Conservation (phyloP, 176 grass and related monocot genomes). For the Poa annua region DNA sequence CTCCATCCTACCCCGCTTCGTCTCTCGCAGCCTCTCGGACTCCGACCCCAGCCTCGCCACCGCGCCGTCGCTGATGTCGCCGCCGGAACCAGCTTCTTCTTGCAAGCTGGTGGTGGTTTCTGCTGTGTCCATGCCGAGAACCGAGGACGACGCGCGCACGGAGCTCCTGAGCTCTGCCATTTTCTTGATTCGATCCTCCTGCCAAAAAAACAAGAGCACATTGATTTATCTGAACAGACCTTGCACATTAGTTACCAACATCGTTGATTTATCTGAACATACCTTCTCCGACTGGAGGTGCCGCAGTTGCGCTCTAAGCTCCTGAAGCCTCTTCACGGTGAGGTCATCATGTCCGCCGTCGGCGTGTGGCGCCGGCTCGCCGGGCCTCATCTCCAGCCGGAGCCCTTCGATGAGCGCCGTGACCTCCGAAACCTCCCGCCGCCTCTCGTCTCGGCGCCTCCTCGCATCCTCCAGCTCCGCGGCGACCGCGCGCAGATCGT, state of each 20-base stretch:
- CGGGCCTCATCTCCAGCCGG: constrained; percentile 55
- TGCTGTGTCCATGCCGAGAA: constrained; percentile 64
- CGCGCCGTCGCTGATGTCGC: neutral
- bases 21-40: constrained; percentile 55
- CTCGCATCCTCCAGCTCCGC: constrained; percentile 69
- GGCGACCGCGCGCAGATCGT: constrained; percentile 61
- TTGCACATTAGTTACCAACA: neutral
- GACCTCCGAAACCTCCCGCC: constrained; percentile 60
- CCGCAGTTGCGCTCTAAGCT: constrained; percentile 58
- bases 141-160: constrained; percentile 53
- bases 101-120: constrained; percentile 46
- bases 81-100: neutral
- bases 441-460: constrained; percentile 51
- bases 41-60: constrained; percentile 5
- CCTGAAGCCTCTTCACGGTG: constrained; percentile 56
- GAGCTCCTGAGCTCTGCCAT: constrained; percentile 50
- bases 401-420: constrained; percentile 50
- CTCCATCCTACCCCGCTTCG: constrained; percentile 70
- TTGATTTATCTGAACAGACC: too few species aligned
- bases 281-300: constrained; percentile 67
- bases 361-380: neutral
- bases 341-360: constrained; percentile 53
- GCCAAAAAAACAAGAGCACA: neutral
- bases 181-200: constrained; percentile 63
- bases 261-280: constrained; percentile 28